phyloP scores from a whole-genome alignment of 768 basidiomycete genomes.

The Mycena vulgaris region DNA sequence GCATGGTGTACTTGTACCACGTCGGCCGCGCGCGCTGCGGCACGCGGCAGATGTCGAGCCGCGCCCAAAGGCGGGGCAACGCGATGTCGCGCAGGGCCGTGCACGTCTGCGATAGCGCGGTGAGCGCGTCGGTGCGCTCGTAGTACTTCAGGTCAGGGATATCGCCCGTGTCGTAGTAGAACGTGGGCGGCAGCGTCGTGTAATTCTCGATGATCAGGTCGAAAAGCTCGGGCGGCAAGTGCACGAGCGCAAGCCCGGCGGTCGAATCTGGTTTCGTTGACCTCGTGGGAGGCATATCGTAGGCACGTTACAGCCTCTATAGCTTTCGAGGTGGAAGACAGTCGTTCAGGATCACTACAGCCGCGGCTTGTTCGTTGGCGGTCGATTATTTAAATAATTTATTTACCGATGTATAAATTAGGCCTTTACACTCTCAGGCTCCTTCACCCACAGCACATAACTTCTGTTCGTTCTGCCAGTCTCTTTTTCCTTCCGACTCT shows the following conservation, averaged over 20 bases:
- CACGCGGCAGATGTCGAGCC: conserved; percentile 31
- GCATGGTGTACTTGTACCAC: conserved; percentile 34
- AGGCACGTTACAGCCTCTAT: too few species aligned
- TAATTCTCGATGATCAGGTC: conserved; percentile 33
- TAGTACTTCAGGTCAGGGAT: conserved; percentile 19
- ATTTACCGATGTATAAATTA: too few species aligned
- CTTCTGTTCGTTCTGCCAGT: too few species aligned
- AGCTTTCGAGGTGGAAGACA: too few species aligned
- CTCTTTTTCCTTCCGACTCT: too few species aligned
- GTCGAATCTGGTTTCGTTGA: conserved; percentile 19
- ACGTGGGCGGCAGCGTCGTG: conserved; percentile 23
- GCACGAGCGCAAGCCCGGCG: conserved; percentile 5
- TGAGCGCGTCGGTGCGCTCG: conserved; percentile 33
- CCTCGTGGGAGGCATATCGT: too few species aligned
- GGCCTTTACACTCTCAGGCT: too few species aligned
- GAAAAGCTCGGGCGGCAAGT: conserved; percentile 36
- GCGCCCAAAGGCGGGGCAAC: conserved; percentile 27
- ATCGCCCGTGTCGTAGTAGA: conserved; percentile 25
- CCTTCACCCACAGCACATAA: too few species aligned
- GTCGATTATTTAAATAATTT: too few species aligned
- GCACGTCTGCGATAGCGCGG: conserved; percentile 36
- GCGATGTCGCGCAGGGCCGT: conserved; percentile 20
- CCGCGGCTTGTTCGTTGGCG: too few species aligned
- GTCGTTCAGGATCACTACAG: too few species aligned
- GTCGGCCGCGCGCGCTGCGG: neutral